Evolutionary conservation across 108 stramenopile genomes (phyloP), one percentile per base, ranked within the genome.

Genomic region (Cyclotella cryptica): DNA sequence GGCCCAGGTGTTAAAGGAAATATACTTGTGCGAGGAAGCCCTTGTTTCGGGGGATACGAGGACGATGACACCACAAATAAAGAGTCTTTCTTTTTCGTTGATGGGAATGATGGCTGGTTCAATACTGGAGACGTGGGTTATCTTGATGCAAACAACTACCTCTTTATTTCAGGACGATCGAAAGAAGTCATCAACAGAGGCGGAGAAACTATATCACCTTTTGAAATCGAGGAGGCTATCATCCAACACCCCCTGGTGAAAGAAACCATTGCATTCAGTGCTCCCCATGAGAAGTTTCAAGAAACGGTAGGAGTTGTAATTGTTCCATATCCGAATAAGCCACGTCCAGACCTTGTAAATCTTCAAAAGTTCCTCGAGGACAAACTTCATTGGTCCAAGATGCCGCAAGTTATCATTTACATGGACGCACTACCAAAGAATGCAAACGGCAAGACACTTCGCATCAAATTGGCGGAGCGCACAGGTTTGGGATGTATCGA

Each of bases 101-200:
- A 24, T 27, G 57, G 44, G 14, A 59, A 77, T 21, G 88, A 74
- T 6, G 89, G 88, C 10, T 93, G 92, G 92, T 92, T 95, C 75
- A 85, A 91, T 54, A 93, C 95, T 9, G 95, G 95, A 21, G 92
- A 96, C 67, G 41, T 88, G 47, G 95, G 95, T 10, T 78, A 83
- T 59, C 41, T 96, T 14, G 92, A 96, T 73, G 79, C 44, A 42
- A 88, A 90, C 22, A 88, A 87, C 49, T 93, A 88, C 66, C 61
- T 96, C 10, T 87, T 77, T 69, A 89, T 96, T 68, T 86, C 88
- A 9, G 95, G 91, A 22, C 72, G 94, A 0, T 88, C 80, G 40
- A 96, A 96, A 68, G 95, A 96, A 71, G 88, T 96, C 21, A 92
- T 96, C 73, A 96, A 93, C 52, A 85, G 95, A 14, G 92, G 94